These are phyloP conservation scores for Dillenia suffruticosa DNA, from an alignment of 164 flowering plant species.

Conservation along the genomic window DNA sequence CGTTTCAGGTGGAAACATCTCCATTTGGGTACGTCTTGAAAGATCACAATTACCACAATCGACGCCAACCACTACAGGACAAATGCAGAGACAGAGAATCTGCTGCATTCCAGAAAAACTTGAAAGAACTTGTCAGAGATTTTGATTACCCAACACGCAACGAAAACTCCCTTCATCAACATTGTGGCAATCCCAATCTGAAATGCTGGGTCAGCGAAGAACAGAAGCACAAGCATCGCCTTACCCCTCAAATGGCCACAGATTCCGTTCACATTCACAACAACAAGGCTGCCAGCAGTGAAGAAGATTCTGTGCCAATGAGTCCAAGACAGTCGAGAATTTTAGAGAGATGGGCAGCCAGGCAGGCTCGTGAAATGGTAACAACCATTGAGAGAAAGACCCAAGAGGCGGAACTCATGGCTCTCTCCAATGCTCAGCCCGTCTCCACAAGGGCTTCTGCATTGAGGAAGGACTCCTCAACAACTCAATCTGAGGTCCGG, in stretches of 20 bases:
- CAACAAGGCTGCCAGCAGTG: background rate
- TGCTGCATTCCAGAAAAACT: slow-evolving; percentile 33
- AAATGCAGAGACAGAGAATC: slow-evolving; percentile 21
- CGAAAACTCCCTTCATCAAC: slow-evolving; percentile 5
- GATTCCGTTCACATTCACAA: no score
- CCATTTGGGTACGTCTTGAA: slow-evolving; percentile 43
- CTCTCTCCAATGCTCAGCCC: slow-evolving; percentile 16
- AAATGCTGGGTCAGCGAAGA: slow-evolving; percentile 10
- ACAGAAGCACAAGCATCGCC: background rate
- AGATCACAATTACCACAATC: slow-evolving; percentile 22
- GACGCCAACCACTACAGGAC: slow-evolving; percentile 5
- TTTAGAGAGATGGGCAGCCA: slow-evolving; percentile 49
- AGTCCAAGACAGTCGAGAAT: slow-evolving; percentile 20
- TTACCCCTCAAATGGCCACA: no score
- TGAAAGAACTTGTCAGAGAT: slow-evolving; percentile 44
- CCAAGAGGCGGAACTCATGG: slow-evolving; percentile 24
- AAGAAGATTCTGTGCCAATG: background rate
- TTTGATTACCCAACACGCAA: slow-evolving; percentile 23
- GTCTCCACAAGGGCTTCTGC: slow-evolving; percentile 19
- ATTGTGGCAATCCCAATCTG: slow-evolving; percentile 1
- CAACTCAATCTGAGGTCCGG: slow-evolving; percentile 19
- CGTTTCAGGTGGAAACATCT: slow-evolving; percentile 52
- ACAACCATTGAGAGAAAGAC: slow-evolving; percentile 31
- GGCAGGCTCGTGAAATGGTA: slow-evolving; percentile 41
- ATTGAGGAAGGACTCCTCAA: slow-evolving; percentile 20